Percentiles rank a stretch among this genome's conserved stretches.
Evolutionary conservation across 768 basidiomycete species (phyloP).

Genomic region (Dioszegia aurantiaca): DNA sequence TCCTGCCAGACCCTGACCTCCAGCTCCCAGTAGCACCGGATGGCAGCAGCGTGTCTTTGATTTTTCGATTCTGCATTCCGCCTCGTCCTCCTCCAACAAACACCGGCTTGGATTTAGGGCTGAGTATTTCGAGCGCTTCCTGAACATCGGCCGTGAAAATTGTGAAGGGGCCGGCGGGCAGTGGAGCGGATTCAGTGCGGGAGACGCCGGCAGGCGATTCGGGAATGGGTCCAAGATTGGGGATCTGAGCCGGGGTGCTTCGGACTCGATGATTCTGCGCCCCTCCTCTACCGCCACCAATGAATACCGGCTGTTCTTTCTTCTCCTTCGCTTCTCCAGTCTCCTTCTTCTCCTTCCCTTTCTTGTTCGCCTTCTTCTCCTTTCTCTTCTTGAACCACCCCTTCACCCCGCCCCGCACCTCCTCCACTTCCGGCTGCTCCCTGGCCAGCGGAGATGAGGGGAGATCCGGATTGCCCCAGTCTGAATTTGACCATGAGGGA

Average conservation of each 20-base stretch:
- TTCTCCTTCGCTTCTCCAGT: not conserved
- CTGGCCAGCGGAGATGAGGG: not conserved
- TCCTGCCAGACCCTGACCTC: not conserved
- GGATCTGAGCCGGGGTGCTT: not conserved
- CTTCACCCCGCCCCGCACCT: conserved; percentile 4
- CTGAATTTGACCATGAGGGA: not conserved
- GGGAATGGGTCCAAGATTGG: not conserved
- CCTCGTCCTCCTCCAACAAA: conserved; percentile 5
- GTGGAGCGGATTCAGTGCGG: too few species aligned
- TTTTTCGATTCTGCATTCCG: conserved; percentile 5
- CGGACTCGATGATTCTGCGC: not conserved
- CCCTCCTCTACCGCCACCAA: conserved; percentile 12
- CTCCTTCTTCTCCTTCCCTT: not conserved
- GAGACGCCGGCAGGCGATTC: not conserved
- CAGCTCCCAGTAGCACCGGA: not conserved
- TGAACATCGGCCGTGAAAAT: conserved; percentile 10
- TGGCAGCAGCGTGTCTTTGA: not conserved
- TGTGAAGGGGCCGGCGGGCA: not conserved
- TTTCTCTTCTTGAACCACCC: conserved; percentile 2
- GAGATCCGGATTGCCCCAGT: conserved; percentile 6
- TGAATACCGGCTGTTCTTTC: conserved; percentile 9
- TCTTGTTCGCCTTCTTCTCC: not conserved
- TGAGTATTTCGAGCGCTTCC: conserved; percentile 6
- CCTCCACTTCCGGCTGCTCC: not conserved
- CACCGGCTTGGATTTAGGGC: not conserved